Percentiles rank a stretch among this genome's conserved stretches.
Conservation (phyloP, 1,139 yeast genomes). For the Yamadazyma friedrichii region DNA sequence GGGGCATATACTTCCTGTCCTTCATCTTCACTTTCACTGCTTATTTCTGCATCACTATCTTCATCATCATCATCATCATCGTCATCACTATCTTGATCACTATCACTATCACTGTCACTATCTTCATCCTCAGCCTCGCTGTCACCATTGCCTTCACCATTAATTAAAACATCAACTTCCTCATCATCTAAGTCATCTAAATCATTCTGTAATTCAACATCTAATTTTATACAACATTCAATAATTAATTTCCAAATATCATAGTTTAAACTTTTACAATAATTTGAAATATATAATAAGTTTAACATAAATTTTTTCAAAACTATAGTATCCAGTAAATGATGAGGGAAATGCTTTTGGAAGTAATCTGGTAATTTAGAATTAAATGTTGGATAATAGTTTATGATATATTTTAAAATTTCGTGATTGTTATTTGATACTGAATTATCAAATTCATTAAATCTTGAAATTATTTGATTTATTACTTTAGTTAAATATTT, state of each 20-base stretch:
- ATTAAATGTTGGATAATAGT: slow-evolving; percentile 78
- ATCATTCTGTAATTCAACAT: slow-evolving; percentile 91
- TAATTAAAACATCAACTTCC: slow-evolving; percentile 63
- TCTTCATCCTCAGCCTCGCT: slow-evolving; percentile 26
- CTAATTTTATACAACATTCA: slow-evolving; percentile 80
- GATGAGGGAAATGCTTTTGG: slow-evolving; percentile 73
- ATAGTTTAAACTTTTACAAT: slow-evolving; percentile 72
- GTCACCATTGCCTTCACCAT: slow-evolving; percentile 47
- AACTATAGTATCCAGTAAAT: slow-evolving; percentile 53
- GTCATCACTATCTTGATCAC: slow-evolving; percentile 28
- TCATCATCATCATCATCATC: slow-evolving; percentile 25
- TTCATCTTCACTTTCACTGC: slow-evolving; percentile 34
- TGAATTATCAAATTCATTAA: slow-evolving; percentile 13
- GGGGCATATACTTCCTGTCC: slow-evolving; percentile 32
- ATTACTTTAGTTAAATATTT: slow-evolving; percentile 88
- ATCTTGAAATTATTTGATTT: slow-evolving; percentile 51
- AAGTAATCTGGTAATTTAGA: slow-evolving; percentile 61
- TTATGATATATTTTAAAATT: slow-evolving; percentile 59
- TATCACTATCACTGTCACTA: slow-evolving; percentile 34
- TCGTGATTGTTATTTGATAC: slow-evolving; percentile 40
- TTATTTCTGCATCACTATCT: slow-evolving; percentile 39
- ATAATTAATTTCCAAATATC: slow-evolving; percentile 78
- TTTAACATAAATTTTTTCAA: slow-evolving; percentile 67
- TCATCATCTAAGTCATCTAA: slow-evolving; percentile 80
- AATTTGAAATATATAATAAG: slow-evolving; percentile 55